Evolutionary conservation across 2,329 filamentous ascomycete species (phyloP).

Genomic region (Hypoxylon sp.): DNA sequence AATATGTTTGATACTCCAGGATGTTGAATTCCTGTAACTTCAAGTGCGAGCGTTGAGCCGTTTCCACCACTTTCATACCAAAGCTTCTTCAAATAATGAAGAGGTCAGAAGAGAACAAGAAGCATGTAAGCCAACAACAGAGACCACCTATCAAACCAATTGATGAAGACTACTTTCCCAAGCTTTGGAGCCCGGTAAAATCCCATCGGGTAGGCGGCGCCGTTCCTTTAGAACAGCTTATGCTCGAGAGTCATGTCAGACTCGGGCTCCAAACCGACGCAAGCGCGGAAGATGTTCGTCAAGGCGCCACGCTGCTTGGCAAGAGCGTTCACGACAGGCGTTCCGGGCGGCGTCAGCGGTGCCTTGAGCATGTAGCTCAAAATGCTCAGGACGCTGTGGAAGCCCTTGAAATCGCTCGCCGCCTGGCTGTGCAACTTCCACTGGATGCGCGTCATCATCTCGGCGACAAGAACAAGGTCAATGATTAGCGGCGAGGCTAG

Average conservation of each 20-base stretch:
- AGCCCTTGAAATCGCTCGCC: constrained; percentile 79
- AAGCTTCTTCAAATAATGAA: too few relatives aligned
- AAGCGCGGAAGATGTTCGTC: constrained; percentile 98
- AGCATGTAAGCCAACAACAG: too few relatives aligned
- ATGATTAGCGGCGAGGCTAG: constrained; percentile 97
- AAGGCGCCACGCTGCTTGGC: constrained; percentile 94
- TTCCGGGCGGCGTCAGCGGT: constrained; percentile 90
- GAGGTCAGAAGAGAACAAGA: too few relatives aligned
- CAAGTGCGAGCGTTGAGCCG: constrained; percentile 17
- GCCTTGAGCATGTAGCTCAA: constrained; percentile 99
- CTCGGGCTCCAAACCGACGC: constrained; percentile 95
- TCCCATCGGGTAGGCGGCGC: too few relatives aligned
- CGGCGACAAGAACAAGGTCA: constrained; percentile 88
- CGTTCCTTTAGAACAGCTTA: constrained; percentile 87
- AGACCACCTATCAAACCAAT: too few relatives aligned
- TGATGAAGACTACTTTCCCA: too few relatives aligned
- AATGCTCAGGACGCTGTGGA: constrained; percentile 96
- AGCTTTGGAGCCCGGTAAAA: too few relatives aligned
- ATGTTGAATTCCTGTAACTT: constrained; percentile 33
- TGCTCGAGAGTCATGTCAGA: constrained; percentile 99
- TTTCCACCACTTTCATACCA: constrained; percentile 4
- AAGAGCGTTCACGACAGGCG: constrained; percentile 93
- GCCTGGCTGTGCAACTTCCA: constrained; percentile 73
- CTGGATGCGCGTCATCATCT: constrained; percentile 98
- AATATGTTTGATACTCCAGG: constrained; percentile 12